Percentiles rank a stretch among this genome's conserved stretches.
phyloP scores from a whole-genome alignment of 2,329 filamentous ascomycete genomes.

The Colletotrichum musae region DNA sequence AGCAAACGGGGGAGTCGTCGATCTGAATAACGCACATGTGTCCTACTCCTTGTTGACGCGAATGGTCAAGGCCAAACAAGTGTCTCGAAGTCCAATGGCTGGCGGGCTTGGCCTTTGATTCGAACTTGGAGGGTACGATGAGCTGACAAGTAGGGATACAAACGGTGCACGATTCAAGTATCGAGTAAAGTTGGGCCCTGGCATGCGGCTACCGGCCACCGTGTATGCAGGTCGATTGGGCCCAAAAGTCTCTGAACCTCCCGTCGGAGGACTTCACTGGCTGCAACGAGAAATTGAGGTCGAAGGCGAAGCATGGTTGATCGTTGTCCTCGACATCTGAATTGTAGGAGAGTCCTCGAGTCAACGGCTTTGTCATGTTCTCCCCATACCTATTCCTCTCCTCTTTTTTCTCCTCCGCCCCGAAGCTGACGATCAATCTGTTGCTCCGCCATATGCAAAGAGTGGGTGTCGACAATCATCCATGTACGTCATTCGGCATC shows the following conservation, averaged over 20 bases:
- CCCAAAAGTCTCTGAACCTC: conserved; percentile 19
- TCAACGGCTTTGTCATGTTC: conserved; percentile 32
- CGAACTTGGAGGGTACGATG: conserved; percentile 6
- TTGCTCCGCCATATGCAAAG: conserved; percentile 34
- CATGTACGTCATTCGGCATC: conserved; percentile 40
- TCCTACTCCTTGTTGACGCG: conserved; percentile 1
- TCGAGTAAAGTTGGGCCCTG: conserved; percentile 32
- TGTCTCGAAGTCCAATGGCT: conserved; percentile 25
- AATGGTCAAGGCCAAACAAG: conserved; percentile 19
- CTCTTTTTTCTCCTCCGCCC: conserved; percentile 30
- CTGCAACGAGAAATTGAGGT: conserved; percentile 10
- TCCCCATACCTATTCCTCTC: conserved; percentile 20
- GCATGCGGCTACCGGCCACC: conserved; percentile 25
- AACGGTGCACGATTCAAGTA: conserved; percentile 39
- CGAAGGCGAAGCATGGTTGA: conserved; percentile 32
- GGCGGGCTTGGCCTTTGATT: conserved; percentile 27
- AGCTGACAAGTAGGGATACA: conserved; percentile 36
- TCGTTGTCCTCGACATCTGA: conserved; percentile 36
- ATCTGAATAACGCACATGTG: neutral
- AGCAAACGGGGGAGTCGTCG: conserved; percentile 8
- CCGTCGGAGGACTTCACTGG: conserved; percentile 15
- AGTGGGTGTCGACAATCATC: conserved; percentile 33
- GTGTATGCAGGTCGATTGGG: conserved; percentile 25
- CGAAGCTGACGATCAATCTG: conserved; percentile 33
- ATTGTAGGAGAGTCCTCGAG: conserved; percentile 15